Conservation (phyloP, 176 grass and related monocot species). For the Hyparrhenia diplandra region DNA sequence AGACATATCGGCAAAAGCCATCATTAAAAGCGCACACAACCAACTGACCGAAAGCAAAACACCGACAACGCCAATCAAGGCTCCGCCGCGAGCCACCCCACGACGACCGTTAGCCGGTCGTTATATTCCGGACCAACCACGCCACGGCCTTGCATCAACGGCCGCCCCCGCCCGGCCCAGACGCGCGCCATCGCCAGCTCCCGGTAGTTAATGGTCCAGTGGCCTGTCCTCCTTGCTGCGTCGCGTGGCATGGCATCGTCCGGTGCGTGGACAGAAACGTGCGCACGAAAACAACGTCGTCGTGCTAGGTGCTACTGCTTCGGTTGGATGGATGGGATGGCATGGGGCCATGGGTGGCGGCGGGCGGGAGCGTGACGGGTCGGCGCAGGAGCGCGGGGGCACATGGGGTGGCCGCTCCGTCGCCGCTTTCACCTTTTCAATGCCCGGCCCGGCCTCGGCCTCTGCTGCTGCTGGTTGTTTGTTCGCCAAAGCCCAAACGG, state of each 20-base stretch:
- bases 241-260: not conserved
- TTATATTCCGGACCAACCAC: conserved; percentile 8
- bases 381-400: not conserved
- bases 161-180: no score
- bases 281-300: not conserved
- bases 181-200: no score
- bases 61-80: not conserved
- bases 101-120: conserved; percentile 28
- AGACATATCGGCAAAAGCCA: no score
- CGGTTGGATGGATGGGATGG: not conserved
- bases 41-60: not conserved
- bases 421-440: conserved; percentile 21
- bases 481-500: not conserved
- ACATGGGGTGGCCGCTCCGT: not conserved
- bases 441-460: no score
- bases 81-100: no score
- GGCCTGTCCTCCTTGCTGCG: not conserved
- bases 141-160: not conserved
- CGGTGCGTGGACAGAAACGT: not conserved
- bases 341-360: no score
- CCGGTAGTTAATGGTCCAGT: not conserved
- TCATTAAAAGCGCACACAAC: not conserved
- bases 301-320: no score
- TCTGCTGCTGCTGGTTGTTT: not conserved
- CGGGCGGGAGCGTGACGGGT: not conserved